Evolutionary conservation across 805 yeast species (phyloP), one percentile per base, ranked within the genome.

Genomic region (Wickerhamiella vanderwaltii): DNA sequence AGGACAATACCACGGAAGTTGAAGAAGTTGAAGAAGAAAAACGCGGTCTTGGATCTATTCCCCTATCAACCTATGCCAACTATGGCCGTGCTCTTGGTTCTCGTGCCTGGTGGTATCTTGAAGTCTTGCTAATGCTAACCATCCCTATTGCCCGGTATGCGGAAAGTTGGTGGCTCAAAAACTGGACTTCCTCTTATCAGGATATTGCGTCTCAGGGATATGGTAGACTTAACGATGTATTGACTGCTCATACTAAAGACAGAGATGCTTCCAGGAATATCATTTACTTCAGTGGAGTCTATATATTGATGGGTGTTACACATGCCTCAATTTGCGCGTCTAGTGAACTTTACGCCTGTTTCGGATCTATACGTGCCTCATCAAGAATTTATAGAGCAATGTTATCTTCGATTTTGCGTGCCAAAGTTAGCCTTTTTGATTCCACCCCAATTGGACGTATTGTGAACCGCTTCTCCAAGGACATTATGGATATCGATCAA

Each of bases 401-500:
- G 4, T 62, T 75, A 41, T 54, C 65, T 39, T 69, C 61, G 33
- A 60, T 81, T 17, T 61, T 83, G 47, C 75, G 72, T 46, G 73
- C 85, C 2, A 91, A 91, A 29, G 78, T 81, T 85, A 57, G 73
- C 0, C 82, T 71, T 53, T 66, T 81, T 60, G 93, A 83, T 52
- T 71, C 77, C 9, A 82, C 87, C 0, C 94, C 94, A 17, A 69
- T 79, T 66, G 93, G 94, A 1, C 66, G 91, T 53, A 71, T 82
- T 39, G 61, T 82, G 56, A 82, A 81, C 59, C 65, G 93, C 49
- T 81, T 81, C 57, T 79, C 91, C 1, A 80, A 80, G 51, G 94
- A 82, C 55, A 77, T 87, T 1, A 84, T 79, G 56, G 73, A 72
- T 2, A 62, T 81, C 53, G 91, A 81, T 53, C 76, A 75, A 52